Base-by-base conservation (phyloP, 2,329 filamentous ascomycete genomes). In the Ophiostoma himal-ulmi region DNA sequence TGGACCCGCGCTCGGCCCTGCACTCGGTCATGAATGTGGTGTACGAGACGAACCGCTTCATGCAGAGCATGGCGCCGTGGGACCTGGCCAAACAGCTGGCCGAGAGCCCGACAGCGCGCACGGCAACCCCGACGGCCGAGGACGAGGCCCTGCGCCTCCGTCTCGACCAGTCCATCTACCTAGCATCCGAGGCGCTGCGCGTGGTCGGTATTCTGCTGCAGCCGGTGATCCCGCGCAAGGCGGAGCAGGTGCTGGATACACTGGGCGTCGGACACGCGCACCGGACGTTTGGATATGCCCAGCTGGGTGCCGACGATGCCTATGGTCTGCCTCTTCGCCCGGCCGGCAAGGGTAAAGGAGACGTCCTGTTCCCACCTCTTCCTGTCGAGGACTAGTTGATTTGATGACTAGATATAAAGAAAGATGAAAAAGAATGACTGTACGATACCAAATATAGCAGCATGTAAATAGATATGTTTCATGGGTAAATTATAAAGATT, bases 181-280 rank as follows among this genome's bases (percentile, higher is more conserved):
- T 90, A 62, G 83, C 84, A 62, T 86, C 89, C 10, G 95, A 99
- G 80, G 86, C 90, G 5, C 78, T 97, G 66, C 90, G 95, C 52
- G 87, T 97, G 34, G 83, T 84, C 0, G 92, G 89, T 17, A 97
- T 99, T 75, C 82, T 98, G 66, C 82, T 99, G 64, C 94, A 97
- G 78, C 93, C 95, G 1, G 92, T 94, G 76, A 96, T 99, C 85
- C 95, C 95, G 0, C 83, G 82, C 57, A 96, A 96, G 79, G 86
- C 92, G 66, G 80, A 80, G 13, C 81, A 87, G 74, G 79, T 97
- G 41, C 85, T 99, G 0, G 90, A 97, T 77, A 85, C 90, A 76
- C 82, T 99, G 10, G 90, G 91, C 1, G 93, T 99, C 5, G 80
- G 82, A 3, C 77, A 82, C 10, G 83, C 85, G 11, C 86, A 85